Base-by-base conservation (phyloP, 1,139 yeast species). In the Magnusiomyces suaveolens region DNA sequence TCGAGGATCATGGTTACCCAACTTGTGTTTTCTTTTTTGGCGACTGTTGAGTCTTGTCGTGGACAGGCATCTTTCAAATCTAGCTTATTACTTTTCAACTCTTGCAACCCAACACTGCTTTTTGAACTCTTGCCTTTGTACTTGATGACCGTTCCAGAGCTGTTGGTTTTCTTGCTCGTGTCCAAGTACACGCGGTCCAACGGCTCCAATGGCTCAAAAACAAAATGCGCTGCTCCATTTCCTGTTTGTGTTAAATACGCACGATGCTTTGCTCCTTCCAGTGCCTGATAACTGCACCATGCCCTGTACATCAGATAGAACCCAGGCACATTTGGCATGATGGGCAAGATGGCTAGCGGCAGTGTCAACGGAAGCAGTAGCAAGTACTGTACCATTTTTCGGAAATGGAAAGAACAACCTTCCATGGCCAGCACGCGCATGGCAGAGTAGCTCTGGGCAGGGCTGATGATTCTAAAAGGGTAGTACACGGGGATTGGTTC, bases 251-350 rank as follows among this genome's bases (percentile, higher is more conserved):
- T 68, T 57, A 84, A 70, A 60, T 78, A 79, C 47, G 74, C 69
- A 60, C 89, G 70, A 64, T 87, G 95, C 60, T 76, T 74, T 8
- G 88, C 87, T 0, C 97, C 97, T 54, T 79, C 68, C 57, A 79
- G 74, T 1, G 96, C 96, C 64, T 85, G 86, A 64, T 82, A 75
- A 66, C 90, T 87, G 64, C 96, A 87, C 71, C 88, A 90, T 21
- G 86, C 75, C 60, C 98, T 75, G 68, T 85, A 90, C 3, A 87
- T 75, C 49, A 90, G 69, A 65, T 89, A 92, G 63, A 92, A 85
- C 0, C 97, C 96, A 0, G 98, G 98, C 16, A 90, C 79, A 62
- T 90, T 90, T 23, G 98, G 98, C 1, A 90, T 68, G 18, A 90
- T 75, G 0, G 98, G 98, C 0, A 92, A 65, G 49, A 89, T 65